These are phyloP conservation scores for Endoconidiophora laricicola DNA, from an alignment of 2,329 filamentous ascomycete species.

Conservation along the genomic window DNA sequence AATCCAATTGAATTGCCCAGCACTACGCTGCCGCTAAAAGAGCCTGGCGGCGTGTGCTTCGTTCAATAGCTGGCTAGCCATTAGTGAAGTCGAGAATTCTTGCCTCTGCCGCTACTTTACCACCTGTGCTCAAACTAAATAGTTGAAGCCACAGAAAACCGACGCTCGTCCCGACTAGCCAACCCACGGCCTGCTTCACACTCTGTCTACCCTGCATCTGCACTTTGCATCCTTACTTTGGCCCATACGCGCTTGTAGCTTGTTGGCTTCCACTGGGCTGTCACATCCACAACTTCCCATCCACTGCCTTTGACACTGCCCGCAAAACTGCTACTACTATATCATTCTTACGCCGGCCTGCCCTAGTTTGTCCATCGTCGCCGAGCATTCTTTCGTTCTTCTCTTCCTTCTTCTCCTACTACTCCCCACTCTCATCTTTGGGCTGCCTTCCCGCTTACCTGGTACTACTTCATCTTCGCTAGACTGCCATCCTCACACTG, in stretches of 20 bases:
- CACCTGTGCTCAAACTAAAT: too few species aligned
- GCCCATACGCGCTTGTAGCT: conserved; percentile 5
- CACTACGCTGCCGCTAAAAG: too few species aligned
- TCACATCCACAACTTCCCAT: neutral
- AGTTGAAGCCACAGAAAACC: too few species aligned
- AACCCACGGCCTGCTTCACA: neutral
- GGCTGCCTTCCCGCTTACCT: conserved; percentile 1
- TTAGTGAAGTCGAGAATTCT: too few species aligned
- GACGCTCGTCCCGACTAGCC: neutral
- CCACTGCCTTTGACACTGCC: neutral
- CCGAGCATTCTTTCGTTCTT: conserved; percentile 4
- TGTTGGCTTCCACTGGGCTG: neutral
- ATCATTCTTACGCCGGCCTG: conserved; percentile 1
- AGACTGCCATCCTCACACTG: neutral
- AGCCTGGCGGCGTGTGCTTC: neutral
- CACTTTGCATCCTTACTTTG: conserved; percentile 1
- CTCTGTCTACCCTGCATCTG: neutral
- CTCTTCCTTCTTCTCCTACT: neutral
- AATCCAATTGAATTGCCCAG: too few species aligned
- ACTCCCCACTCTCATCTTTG: conserved; percentile 10
- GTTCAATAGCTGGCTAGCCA: too few species aligned
- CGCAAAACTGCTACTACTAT: neutral
- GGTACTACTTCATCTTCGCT: neutral
- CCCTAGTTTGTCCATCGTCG: neutral
- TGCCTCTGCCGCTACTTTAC: too few species aligned